Conservation (phyloP, 2,329 filamentous ascomycete species). For the Hypoxylon sp. region DNA sequence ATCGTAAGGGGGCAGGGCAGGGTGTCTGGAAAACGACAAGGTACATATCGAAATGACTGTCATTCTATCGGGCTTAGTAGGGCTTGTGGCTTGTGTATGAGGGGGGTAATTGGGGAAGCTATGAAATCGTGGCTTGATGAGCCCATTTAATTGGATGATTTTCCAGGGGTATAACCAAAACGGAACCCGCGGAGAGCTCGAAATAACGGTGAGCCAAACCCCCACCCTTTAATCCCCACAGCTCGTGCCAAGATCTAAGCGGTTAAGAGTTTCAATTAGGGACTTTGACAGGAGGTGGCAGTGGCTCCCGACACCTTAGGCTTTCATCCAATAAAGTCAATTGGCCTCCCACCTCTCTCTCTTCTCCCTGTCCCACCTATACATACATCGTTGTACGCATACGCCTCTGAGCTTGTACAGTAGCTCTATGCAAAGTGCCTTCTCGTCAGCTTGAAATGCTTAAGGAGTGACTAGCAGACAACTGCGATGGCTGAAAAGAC, state of each 20-base stretch:
- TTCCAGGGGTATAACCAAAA: constrained; percentile 25
- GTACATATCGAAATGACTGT: too few species aligned
- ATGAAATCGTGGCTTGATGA: constrained; percentile 13
- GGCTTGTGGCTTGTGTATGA: background rate
- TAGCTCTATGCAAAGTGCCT: constrained; percentile 2
- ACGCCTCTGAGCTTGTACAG: background rate
- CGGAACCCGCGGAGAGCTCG: constrained; percentile 19
- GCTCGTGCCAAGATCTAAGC: constrained; percentile 25
- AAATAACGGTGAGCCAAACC: constrained; percentile 15
- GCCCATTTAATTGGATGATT: constrained; percentile 22
- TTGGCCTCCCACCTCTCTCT: constrained; percentile 1
- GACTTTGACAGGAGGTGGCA: constrained; percentile 1
- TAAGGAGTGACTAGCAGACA: constrained; percentile 6
- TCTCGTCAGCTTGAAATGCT: constrained; percentile 9
- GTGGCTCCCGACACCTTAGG: too few species aligned
- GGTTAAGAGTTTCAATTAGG: background rate
- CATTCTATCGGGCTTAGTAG: too few species aligned
- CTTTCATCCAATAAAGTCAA: constrained; percentile 16
- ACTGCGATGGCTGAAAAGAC: constrained; percentile 53
- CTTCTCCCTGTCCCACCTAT: constrained; percentile 5
- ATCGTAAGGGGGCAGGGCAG: too few species aligned
- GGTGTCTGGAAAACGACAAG: background rate
- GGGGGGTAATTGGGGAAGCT: too few species aligned
- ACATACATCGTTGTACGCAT: too few species aligned
- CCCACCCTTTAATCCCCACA: constrained; percentile 23